Percentiles rank a stretch among this genome's conserved stretches.
Conservation (phyloP, 208 protist genomes). For the Acanthamoeba rhysodes region DNA sequence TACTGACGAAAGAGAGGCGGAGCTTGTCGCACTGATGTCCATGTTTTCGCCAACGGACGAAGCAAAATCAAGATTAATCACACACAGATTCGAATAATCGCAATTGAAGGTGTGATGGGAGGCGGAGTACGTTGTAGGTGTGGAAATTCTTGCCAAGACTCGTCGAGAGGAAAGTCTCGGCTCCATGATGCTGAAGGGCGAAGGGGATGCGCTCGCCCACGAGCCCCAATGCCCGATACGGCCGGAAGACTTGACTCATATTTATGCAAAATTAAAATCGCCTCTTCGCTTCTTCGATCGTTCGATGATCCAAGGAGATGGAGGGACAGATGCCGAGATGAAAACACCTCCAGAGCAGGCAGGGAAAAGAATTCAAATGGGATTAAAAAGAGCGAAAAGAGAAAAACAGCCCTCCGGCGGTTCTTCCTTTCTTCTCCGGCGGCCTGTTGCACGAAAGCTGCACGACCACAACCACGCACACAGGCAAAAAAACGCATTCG, state of each 20-base stretch:
- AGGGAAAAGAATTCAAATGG: background rate
- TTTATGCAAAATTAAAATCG: background rate
- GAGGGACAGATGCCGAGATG: background rate
- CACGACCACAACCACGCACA: background rate
- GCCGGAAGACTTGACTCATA: slow-evolving; percentile 74
- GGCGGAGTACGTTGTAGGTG: slow-evolving; percentile 71
- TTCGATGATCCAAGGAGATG: background rate
- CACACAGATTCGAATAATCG: background rate
- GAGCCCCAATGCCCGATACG: slow-evolving; percentile 66
- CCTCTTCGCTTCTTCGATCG: background rate
- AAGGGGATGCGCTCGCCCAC: slow-evolving; percentile 71
- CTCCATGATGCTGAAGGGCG: background rate
- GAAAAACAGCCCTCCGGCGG: background rate
- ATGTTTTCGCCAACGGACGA: background rate
- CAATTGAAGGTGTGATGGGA: background rate
- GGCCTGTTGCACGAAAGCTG: background rate
- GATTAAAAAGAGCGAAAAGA: background rate
- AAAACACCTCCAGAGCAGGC: background rate
- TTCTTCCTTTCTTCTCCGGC: slow-evolving; percentile 37
- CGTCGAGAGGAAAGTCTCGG: slow-evolving; percentile 60
- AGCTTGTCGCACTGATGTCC: slow-evolving; percentile 46
- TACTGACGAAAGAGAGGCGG: slow-evolving; percentile 1
- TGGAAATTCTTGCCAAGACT: slow-evolving; percentile 74
- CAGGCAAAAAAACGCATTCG: background rate
- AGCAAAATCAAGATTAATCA: background rate